Evolutionary conservation across 441 rosid genomes (phyloP).

Genomic region (Iberis amara): DNA sequence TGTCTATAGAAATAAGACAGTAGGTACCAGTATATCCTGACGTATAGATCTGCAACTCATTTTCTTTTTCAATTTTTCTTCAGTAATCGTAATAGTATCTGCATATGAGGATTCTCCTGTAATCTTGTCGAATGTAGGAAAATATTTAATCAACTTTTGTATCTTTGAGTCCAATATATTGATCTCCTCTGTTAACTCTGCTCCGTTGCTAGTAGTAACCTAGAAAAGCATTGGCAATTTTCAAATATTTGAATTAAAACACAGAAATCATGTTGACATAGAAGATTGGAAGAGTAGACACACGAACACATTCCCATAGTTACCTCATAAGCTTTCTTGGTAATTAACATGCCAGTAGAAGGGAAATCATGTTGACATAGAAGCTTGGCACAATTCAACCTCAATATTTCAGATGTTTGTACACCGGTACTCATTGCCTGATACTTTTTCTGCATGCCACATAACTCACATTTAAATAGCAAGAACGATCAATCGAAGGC

Average conservation of each 20-base stretch:
- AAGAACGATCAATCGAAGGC: constrained; percentile 15
- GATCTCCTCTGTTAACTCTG: constrained; percentile 41
- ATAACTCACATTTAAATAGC: constrained; percentile 26
- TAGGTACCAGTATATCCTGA: constrained; percentile 59
- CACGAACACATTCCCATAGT: constrained; percentile 18
- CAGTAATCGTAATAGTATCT: constrained; percentile 38
- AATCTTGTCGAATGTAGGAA: constrained; percentile 38
- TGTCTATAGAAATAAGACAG: constrained; percentile 23
- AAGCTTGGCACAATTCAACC: constrained; percentile 34
- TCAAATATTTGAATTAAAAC: constrained; percentile 7
- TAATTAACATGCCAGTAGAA: constrained; percentile 28
- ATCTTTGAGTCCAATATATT: constrained; percentile 50
- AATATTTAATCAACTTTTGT: constrained; percentile 41
- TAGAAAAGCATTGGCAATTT: constrained; percentile 28
- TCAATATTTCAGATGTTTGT: constrained; percentile 50
- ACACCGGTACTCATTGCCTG: constrained; percentile 41
- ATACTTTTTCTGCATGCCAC: constrained; percentile 51
- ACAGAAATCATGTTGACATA: too few relatives aligned
- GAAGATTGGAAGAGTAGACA: constrained; percentile 15
- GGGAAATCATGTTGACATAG: constrained; percentile 28
- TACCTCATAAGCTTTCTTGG: constrained; percentile 46
- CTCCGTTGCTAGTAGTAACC: constrained; percentile 39
- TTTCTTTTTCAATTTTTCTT: constrained; percentile 51
- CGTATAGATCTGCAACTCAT: constrained; percentile 45
- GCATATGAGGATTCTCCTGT: constrained; percentile 44